A percentile compares a stretch with the other conserved stretches of the same genome.
These are phyloP conservation scores for Entoloma clypeatum DNA, from an alignment of 1,284 basidiomycete species.

Conservation along the genomic window DNA sequence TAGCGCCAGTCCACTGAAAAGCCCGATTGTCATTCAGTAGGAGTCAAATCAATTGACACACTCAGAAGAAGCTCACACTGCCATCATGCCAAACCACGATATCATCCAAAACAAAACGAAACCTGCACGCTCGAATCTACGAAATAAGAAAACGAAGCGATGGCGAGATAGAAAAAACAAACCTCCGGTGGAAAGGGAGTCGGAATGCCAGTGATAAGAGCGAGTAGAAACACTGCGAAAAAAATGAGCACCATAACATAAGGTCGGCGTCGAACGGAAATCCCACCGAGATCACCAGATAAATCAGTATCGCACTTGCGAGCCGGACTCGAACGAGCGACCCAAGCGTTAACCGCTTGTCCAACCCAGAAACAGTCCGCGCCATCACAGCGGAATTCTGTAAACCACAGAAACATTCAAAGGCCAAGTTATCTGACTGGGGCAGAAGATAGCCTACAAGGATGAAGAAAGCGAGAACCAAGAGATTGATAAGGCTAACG, in stretches of 20 bases:
- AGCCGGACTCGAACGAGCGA: constrained; percentile 56
- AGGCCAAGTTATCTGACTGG: background rate
- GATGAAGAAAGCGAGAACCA: constrained; percentile 50
- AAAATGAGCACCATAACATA: constrained; percentile 23
- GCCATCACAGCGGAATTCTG: constrained; percentile 28
- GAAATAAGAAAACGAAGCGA: background rate
- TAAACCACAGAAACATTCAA: constrained; percentile 27
- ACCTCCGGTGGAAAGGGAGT: constrained; percentile 49
- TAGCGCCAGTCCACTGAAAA: constrained; percentile 48
- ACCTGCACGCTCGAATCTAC: constrained; percentile 47
- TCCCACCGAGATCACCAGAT: constrained; percentile 59
- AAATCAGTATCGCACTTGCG: constrained; percentile 46
- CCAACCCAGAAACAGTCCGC: constrained; percentile 41
- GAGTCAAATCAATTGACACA: background rate
- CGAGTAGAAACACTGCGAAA: constrained; percentile 47
- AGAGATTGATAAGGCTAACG: constrained; percentile 72
- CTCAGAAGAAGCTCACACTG: constrained; percentile 33
- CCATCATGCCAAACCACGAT: constrained; percentile 57
- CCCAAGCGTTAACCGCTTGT: constrained; percentile 45
- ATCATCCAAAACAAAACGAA: constrained; percentile 76
- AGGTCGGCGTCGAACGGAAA: too few relatives aligned
- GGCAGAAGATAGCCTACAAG: constrained; percentile 23
- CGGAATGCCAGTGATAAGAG: constrained; percentile 64
- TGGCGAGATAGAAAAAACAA: constrained; percentile 5
- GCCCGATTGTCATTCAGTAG: background rate